Base-by-base conservation (phyloP, 345 rosid species). In the Balakata baccata region DNA sequence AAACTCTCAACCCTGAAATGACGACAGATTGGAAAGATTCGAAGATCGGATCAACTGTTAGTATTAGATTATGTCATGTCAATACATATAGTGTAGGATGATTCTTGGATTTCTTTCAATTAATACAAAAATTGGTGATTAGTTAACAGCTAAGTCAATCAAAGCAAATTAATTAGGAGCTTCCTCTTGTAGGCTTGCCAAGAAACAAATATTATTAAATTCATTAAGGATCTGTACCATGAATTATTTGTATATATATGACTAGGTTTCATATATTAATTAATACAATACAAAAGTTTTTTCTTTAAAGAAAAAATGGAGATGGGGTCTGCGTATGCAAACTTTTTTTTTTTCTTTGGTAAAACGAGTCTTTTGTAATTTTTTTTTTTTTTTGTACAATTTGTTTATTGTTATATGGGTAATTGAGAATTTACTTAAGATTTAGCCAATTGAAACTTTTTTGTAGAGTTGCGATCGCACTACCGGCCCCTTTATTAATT, bases 1-100 rank as follows among this genome's bases (percentile, higher is more conserved):
- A 90, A 92, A 82, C 93, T 92, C 85, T 92, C 95, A 46, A 90
- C 95, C 84, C 95, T 92, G 73, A 47, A 71, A 78, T 29, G n/a
- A 64, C 43, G 23, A 49, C 74, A 65, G 72, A 60, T 10, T 29
- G 14, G 74, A 69, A 77, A 29, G 34, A 29, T 29, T 29, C 34
- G 2, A 29, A 29, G 34, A 29, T 29, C 34, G 34, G 34, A 29
- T 29, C 34, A 29, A 29, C 69, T 7, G 20, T 57, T 57, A 57
- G 29, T 1, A 60, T 29, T 60, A 60, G 61, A 57, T 57, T n/a
- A 43, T 43, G 34, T 29, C 10, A 60, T 60, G 64, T 29, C 18
- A 60, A 41, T 25, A 51, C 7, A 71, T 47, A 37, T 47, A 37
- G 51, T 20, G 34, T 29, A 29, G 34, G 34, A 29, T 29, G 34